These are phyloP conservation scores for Galerina sulciceps DNA, from an alignment of 768 basidiomycete genomes.

Conservation along the genomic window DNA sequence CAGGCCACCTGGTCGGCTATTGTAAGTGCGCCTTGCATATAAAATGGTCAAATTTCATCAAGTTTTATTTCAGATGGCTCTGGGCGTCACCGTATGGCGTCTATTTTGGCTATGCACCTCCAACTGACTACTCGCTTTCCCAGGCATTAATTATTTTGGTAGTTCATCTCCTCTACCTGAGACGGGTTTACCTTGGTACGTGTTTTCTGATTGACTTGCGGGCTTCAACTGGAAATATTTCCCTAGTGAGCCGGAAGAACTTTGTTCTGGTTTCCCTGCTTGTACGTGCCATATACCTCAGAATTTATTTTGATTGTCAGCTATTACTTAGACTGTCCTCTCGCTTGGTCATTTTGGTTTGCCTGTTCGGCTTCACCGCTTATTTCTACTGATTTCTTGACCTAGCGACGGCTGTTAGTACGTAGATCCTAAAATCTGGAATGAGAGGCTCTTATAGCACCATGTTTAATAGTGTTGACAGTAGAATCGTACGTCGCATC, in stretches of 20 bases:
- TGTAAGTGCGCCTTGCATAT: not conserved
- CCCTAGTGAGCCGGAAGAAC: not conserved
- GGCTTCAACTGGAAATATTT: not conserved
- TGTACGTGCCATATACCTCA: not conserved
- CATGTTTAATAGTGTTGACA: not conserved
- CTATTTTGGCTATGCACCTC: not conserved
- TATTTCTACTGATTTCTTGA: not conserved
- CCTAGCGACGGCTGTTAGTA: not conserved
- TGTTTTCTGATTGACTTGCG: no score
- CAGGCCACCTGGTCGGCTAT: not conserved
- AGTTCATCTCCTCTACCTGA: not conserved
- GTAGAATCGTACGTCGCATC: not conserved
- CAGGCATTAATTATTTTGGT: not conserved
- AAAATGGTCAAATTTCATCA: not conserved
- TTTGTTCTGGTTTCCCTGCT: not conserved
- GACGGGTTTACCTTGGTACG: not conserved
- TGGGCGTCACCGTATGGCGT: not conserved
- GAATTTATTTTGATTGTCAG: not conserved
- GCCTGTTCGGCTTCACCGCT: not conserved
- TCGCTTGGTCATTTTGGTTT: not conserved
- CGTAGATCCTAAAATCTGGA: not conserved
- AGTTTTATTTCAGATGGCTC: not conserved
- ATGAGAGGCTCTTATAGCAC: not conserved
- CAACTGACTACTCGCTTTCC: not conserved
- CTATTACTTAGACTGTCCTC: not conserved